Conservation (phyloP, 257 asterid genomes). For the Solanum chiquidenum region DNA sequence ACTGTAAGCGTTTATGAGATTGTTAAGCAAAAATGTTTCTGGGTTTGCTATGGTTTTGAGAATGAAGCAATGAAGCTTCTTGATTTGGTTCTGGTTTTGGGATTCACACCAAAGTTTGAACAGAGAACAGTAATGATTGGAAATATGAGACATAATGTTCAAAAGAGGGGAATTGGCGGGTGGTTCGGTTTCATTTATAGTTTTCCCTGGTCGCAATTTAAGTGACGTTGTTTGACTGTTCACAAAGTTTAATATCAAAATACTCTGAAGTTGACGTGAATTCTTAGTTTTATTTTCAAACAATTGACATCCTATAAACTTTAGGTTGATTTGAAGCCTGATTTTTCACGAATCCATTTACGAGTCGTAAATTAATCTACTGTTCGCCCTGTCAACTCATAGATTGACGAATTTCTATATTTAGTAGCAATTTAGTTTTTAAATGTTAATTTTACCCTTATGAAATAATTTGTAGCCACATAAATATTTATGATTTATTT, state of each 20-base stretch:
- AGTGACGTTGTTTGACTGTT: background rate
- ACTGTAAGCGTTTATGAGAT: conserved; percentile 30
- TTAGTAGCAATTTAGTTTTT: too few species aligned
- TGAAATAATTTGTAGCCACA: too few species aligned
- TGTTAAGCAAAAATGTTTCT: conserved; percentile 68
- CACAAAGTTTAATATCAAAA: background rate
- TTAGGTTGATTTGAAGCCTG: background rate
- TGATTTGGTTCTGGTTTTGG: conserved; percentile 32
- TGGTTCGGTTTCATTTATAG: background rate
- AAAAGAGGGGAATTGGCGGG: conserved; percentile 24
- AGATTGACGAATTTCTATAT: background rate
- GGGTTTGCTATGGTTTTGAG: conserved; percentile 41
- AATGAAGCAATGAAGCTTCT: conserved; percentile 56
- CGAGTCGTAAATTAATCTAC: background rate
- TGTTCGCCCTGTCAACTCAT: background rate
- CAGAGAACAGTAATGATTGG: conserved; percentile 46
- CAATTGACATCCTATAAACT: too few species aligned
- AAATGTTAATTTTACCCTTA: too few species aligned
- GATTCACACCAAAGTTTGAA: conserved; percentile 64
- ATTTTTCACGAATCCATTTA: background rate
- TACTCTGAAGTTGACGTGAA: too few species aligned
- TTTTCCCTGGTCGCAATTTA: fast-evolving
- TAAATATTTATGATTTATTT: too few species aligned
- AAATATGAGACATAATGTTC: conserved; percentile 34
- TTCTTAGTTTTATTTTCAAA: too few species aligned